Percentiles rank a stretch among this genome's conserved stretches.
Evolutionary conservation across 1,139 yeast species (phyloP).

Genomic region (Pneumocystis oryctolagi): DNA sequence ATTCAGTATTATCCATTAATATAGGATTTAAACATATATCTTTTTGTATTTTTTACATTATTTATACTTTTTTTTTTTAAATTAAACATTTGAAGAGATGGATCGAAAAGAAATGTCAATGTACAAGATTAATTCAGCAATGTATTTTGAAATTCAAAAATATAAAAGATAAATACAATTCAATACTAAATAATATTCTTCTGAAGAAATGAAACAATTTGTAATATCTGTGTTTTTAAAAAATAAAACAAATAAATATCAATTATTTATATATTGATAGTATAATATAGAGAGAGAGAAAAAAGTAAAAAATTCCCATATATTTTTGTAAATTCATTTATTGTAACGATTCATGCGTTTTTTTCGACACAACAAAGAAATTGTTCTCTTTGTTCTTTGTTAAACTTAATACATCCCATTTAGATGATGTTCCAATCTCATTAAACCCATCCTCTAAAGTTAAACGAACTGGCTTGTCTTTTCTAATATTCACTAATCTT

Average conservation of each 20-base stretch:
- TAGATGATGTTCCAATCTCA: not conserved
- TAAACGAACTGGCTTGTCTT: not conserved
- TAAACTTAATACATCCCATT: not conserved
- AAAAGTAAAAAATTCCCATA: not conserved
- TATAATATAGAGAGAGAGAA: no score
- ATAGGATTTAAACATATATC: not conserved
- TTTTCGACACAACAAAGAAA: not conserved
- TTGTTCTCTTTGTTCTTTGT: not conserved
- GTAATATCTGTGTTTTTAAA: no score
- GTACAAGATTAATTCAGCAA: no score
- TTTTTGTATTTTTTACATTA: not conserved
- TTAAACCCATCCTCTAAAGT: not conserved
- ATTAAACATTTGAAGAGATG: not conserved
- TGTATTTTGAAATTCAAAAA: no score
- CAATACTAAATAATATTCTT: no score
- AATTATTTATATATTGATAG: no score
- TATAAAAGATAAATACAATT: no score
- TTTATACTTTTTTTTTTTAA: not conserved
- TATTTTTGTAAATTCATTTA: not conserved
- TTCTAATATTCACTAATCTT: constrained; percentile 18
- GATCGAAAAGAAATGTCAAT: no score
- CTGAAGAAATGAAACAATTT: no score
- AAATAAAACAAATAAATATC: no score
- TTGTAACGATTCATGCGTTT: not conserved
- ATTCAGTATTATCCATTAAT: not conserved